Evolutionary conservation across 352 stramenopile genomes (phyloP), one percentile per base, ranked within the genome.

Genomic region (Globisporangium carolinianum): DNA sequence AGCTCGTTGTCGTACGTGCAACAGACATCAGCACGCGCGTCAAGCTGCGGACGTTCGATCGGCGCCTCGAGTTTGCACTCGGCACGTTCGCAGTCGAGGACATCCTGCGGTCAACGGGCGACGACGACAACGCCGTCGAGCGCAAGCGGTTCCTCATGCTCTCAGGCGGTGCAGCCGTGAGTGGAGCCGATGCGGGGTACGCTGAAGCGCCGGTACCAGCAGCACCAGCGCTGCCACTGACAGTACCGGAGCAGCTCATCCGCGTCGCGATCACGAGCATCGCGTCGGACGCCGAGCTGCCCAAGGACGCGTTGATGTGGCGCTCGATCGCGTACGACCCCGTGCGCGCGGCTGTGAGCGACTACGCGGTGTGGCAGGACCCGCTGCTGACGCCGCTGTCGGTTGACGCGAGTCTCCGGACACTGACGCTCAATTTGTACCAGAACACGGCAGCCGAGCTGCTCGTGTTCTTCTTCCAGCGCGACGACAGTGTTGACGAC

Each of bases 21-120:
- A 57, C 75, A 9, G 76, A 85, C 47, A 90, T 92, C 39, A 76
- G 62, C 38, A 89, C 79, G 11, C 72, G 77, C 35, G 49, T 92
- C 18, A 78, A 78, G 11, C 63, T 87, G 43, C 69, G 83, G 24
- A 81, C 77, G 0, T 92, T 84, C 37, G 84, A 94, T 48, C 77
- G 73, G 45, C 71, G 69, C 35, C 51, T 91, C 6, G 79, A 88
- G 24, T 92, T 94, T 54, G 76, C 63, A 14, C 66, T 94, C 4
- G 84, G 81, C 2, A 88, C 80, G 9, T 84, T 92, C 45, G 70
- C 75, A 3, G 72, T 92, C 15, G 80, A 92, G 70, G 82, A 94
- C 50, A 78, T 83, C 61, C 43, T 83, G 39, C 39, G 39, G 1
- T 1, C 39, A 12, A 8, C 7, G 7, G 11, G 39, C 39, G 18